Evolutionary conservation across 306 rosid genomes (phyloP).

Genomic region (Cucurbita ficifolia): DNA sequence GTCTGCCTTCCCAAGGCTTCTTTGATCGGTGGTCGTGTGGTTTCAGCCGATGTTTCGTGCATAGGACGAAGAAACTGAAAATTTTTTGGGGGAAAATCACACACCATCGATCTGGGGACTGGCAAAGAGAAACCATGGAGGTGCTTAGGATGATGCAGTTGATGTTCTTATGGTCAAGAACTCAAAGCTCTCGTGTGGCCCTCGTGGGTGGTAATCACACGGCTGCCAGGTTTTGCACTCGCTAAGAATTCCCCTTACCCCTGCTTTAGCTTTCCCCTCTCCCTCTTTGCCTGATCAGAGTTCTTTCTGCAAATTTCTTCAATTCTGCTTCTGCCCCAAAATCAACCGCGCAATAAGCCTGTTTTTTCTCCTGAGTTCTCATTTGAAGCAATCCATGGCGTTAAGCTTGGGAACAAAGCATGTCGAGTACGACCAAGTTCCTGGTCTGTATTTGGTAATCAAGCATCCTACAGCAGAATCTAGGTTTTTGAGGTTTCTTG

Average conservation of each 20-base stretch:
- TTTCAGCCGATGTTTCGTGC: not conserved
- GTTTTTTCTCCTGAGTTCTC: not conserved
- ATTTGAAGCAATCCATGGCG: slow-evolving; percentile 15
- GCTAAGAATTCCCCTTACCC: slow-evolving; percentile 24
- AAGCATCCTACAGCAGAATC: slow-evolving; percentile 14
- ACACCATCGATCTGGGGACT: slow-evolving; percentile 12
- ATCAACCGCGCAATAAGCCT: not conserved
- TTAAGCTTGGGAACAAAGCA: slow-evolving; percentile 9
- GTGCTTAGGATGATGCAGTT: slow-evolving; percentile 29
- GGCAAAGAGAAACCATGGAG: slow-evolving; percentile 27
- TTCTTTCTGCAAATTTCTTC: not conserved
- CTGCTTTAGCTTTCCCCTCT: not conserved
- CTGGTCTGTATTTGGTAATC: slow-evolving; percentile 15
- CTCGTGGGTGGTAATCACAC: slow-evolving; percentile 84
- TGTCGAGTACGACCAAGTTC: not conserved
- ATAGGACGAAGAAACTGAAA: not conserved
- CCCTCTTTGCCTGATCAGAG: not conserved
- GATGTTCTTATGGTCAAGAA: slow-evolving; percentile 33
- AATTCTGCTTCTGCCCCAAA: not conserved
- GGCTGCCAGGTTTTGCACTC: slow-evolving; percentile 53
- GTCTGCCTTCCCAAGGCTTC: not conserved
- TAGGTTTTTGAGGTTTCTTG: slow-evolving; percentile 13
- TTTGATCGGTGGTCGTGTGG: slow-evolving; percentile 4
- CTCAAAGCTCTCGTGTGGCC: slow-evolving; percentile 30
- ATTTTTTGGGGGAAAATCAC: not conserved